A percentile compares a stretch with the other conserved stretches of the same genome.
Evolutionary conservation across 495 filamentous ascomycete species (phyloP).

Genomic region (Usnea hakonensis): DNA sequence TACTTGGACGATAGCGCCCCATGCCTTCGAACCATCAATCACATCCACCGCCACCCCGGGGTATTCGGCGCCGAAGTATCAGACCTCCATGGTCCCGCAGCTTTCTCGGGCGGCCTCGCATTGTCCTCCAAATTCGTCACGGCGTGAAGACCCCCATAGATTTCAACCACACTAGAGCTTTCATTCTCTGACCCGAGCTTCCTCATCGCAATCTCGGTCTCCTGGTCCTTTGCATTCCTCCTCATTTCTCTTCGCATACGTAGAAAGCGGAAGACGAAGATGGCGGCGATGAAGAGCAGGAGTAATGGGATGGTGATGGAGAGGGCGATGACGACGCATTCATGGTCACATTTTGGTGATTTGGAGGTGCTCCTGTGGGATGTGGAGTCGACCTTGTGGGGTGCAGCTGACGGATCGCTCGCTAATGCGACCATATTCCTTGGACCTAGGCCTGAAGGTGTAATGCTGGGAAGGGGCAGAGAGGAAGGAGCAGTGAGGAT

Average conservation of each 20-base stretch:
- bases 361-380: not conserved
- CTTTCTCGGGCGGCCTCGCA: not conserved
- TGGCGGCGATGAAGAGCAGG: not conserved
- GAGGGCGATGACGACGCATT: not conserved
- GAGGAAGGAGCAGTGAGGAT: too few relatives aligned
- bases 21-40: not conserved
- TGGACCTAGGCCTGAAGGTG: not conserved
- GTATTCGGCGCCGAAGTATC: not conserved
- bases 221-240: not conserved
- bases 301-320: not conserved
- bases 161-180: not conserved
- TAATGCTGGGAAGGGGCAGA: too few relatives aligned
- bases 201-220: not conserved
- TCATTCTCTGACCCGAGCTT: not conserved
- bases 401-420: not conserved
- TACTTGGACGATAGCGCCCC: not conserved
- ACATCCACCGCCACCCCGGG: not conserved
- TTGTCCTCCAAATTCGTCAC: not conserved
- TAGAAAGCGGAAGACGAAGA: not conserved
- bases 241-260: not conserved
- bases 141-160: not conserved
- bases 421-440: not conserved
- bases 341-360: not conserved
- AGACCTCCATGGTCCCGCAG: not conserved
- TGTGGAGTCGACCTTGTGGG: not conserved